These are phyloP conservation scores for Pestalotiopsis sp. DNA, from an alignment of 2,329 filamentous ascomycete species.

Conservation along the genomic window DNA sequence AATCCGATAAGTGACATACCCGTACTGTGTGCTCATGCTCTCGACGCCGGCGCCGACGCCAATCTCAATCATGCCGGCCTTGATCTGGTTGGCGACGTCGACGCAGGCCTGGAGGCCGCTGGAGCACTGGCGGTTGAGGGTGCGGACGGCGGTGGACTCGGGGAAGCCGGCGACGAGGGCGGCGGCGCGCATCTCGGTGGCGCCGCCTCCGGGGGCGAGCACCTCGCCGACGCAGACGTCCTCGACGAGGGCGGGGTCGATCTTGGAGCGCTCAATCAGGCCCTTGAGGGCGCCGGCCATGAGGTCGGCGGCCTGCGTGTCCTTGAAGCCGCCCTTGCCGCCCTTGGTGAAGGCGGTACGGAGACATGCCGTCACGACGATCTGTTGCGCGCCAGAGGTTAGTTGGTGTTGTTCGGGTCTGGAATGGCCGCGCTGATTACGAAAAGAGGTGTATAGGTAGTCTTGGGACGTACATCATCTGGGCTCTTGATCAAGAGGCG, in stretches of 20 bases:
- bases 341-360: slow-evolving; percentile 92
- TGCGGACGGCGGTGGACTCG: slow-evolving; percentile 79
- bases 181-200: slow-evolving; percentile 95
- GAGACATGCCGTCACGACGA: slow-evolving; percentile 91
- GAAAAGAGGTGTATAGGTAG: slow-evolving; percentile 18
- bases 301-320: slow-evolving; percentile 84
- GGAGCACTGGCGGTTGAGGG: slow-evolving; percentile 92
- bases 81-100: slow-evolving; percentile 93
- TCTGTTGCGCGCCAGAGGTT: slow-evolving; percentile 39
- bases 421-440: background rate
- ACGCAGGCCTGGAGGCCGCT: slow-evolving; percentile 90
- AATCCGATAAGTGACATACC: slow-evolving; percentile 50
- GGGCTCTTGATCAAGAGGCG: slow-evolving; percentile 66
- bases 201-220: slow-evolving; percentile 88
- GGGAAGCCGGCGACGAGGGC: slow-evolving; percentile 90
- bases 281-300: slow-evolving; percentile 81
- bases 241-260: slow-evolving; percentile 86
- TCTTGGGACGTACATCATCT: slow-evolving; percentile 57
- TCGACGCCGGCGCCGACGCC: slow-evolving; percentile 94
- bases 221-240: slow-evolving; percentile 93
- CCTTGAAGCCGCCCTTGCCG: slow-evolving; percentile 93
- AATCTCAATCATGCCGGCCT: slow-evolving; percentile 89
- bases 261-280: slow-evolving; percentile 80
- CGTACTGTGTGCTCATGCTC: slow-evolving; percentile 93
- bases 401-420: slow-evolving; percentile 22